Evolutionary conservation across 306 rosid genomes (phyloP), one percentile per base, ranked within the genome.

Genomic region (Pachyrhizus erosus): DNA sequence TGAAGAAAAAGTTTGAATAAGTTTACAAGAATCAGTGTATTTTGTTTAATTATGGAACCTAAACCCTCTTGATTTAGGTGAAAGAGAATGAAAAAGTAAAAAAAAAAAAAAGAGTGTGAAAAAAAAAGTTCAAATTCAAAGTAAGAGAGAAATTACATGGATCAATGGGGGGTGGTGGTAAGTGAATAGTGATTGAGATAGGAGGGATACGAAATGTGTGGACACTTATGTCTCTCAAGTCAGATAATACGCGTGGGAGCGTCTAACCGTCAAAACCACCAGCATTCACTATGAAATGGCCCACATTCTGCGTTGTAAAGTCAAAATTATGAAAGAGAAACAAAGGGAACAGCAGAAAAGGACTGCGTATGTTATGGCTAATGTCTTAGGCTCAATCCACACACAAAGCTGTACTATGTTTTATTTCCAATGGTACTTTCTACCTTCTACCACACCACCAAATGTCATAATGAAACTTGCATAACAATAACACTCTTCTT

Each of bases 241-340:
- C 42, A 21, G 20, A 68, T 17, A 20, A 42, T 54, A 55, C 57
- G 69, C 70, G 76, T 23, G 3, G 46, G 46, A 17, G 39, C 34
- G 77, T 58, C 40, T 17, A 61, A 27, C 18, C 4, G 40, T 70
- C 55, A 70, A 43, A 46, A 76, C 43, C 42, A 23, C 6, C 6
- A 4, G 40, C 40, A 45, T 11, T 8, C 23, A 18, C 64, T 61
- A 2, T 5, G 45, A 52, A 12, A 76, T 75, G 75, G 60, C 57
- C 79, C 79, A 70, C 82, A 48, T 21, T 31, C 23, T 54, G 21
- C 15, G 15, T 33, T 45, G 72, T 43, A 57, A 79, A 70, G 84
- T 7, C 9, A 18, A 55, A 70, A 57, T 57, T 18, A 80, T 58
- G 39, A 67, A 75, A 62, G 29, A 27, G 54, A 69, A 39, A 65